A percentile compares a stretch with the other conserved stretches of the same genome.
These are phyloP conservation scores for Ophiorrhiza pumila DNA, from an alignment of 257 asterid species.

Conservation along the genomic window DNA sequence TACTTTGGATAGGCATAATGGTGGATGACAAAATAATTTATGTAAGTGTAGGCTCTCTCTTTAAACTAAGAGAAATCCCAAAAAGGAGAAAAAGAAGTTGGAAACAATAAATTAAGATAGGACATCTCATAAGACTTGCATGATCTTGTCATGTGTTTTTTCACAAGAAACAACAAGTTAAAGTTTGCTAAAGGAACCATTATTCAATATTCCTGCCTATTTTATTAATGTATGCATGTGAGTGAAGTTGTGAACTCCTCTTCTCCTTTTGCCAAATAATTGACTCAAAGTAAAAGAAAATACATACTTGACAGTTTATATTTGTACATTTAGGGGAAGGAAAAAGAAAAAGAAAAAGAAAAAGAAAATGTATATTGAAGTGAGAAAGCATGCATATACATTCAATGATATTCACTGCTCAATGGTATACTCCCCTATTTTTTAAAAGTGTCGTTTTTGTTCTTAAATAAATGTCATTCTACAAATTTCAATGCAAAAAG, in stretches of 20 bases:
- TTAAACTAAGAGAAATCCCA: background rate
- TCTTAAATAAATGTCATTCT: too few species aligned
- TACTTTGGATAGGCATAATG: background rate
- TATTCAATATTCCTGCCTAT: background rate
- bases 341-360: background rate
- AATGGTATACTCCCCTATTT: too few species aligned
- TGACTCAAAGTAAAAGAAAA: too few species aligned
- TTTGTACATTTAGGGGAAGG: too few species aligned
- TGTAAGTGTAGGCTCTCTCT: background rate
- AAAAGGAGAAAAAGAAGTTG: background rate
- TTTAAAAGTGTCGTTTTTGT: too few species aligned
- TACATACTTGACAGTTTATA: too few species aligned
- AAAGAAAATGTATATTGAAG: too few species aligned
- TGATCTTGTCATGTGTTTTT: slow-evolving; percentile 11
- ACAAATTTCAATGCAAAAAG: too few species aligned
- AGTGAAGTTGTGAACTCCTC: too few species aligned
- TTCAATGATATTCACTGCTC: background rate
- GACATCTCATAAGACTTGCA: background rate
- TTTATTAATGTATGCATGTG: background rate
- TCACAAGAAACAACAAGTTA: slow-evolving; percentile 10
- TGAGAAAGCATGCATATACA: background rate
- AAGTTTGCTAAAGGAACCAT: background rate
- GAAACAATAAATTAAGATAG: background rate
- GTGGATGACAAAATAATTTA: too few species aligned
- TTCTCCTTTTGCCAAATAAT: background rate